A percentile compares a stretch with the other conserved stretches of the same genome.
phyloP scores from a whole-genome alignment of 2,329 filamentous ascomycete species.

The Cladosporium sp. region DNA sequence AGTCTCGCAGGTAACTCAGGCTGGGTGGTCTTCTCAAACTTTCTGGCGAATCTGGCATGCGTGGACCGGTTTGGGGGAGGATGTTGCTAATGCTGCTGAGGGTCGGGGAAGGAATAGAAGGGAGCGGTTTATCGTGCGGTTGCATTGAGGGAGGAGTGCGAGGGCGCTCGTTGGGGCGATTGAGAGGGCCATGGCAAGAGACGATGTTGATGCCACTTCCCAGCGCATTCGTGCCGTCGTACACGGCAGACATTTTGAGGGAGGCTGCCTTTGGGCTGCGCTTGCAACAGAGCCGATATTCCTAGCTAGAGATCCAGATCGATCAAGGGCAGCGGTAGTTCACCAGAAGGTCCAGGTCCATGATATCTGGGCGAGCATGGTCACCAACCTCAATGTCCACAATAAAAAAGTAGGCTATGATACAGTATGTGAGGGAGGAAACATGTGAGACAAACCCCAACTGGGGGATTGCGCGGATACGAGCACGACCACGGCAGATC shows the following conservation, averaged over 20 bases:
- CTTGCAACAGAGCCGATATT: neutral
- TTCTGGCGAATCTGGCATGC: conserved; percentile 19
- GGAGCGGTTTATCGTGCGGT: conserved; percentile 13
- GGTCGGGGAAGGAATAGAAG: conserved; percentile 69
- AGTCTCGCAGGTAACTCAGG: conserved; percentile 25
- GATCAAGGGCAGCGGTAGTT: neutral
- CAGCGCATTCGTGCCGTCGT: neutral
- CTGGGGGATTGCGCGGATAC: conserved; percentile 1
- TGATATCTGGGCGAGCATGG: neutral
- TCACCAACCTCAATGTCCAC: neutral
- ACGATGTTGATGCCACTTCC: neutral
- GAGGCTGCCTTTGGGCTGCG: neutral
- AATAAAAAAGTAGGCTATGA: too few relatives aligned
- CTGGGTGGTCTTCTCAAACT: conserved; percentile 24
- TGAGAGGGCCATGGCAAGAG: neutral
- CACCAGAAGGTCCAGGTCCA: neutral
- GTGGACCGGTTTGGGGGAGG: conserved; percentile 56
- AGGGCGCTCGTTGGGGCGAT: neutral
- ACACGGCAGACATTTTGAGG: conserved; percentile 3
- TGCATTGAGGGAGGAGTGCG: neutral
- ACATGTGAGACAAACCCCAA: neutral
- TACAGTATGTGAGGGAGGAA: neutral
- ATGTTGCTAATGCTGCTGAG: conserved; percentile 95
- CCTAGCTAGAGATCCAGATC: neutral
- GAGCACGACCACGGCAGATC: neutral